Evolutionary conservation across 139 green algal species (phyloP).

Genomic region (Chlamydomonas incerta): DNA sequence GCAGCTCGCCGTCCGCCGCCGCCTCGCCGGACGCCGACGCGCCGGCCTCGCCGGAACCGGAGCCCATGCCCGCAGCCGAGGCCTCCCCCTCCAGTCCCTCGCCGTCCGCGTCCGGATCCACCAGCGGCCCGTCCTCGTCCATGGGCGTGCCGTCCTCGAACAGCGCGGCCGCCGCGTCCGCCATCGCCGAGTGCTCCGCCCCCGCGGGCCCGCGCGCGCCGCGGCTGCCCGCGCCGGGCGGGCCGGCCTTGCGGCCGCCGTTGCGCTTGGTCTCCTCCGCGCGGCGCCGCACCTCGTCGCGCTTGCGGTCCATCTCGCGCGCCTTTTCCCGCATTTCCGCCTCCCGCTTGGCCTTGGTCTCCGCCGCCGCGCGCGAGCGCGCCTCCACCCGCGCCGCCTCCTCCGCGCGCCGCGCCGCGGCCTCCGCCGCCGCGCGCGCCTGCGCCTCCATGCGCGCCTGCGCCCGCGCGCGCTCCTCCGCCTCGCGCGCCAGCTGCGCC

Average conservation of each 20-base stretch:
- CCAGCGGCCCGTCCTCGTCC: conserved; percentile 4
- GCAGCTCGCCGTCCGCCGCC: background rate
- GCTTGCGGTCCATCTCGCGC: conserved; percentile 25
- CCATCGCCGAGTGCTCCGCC: background rate
- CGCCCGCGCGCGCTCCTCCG: conserved; percentile 7
- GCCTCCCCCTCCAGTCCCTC: too few relatives aligned
- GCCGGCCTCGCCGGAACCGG: background rate
- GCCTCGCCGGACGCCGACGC: background rate
- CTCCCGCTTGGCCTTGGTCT: conserved; percentile 24
- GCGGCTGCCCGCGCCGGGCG: too few relatives aligned
- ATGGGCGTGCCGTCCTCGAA: background rate
- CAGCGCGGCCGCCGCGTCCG: conserved; percentile 9
- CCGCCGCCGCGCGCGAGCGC: background rate
- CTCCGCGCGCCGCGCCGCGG: conserved; percentile 18
- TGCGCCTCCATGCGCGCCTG: conserved; percentile 26
- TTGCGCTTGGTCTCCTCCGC: conserved; percentile 16
- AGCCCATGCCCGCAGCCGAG: background rate
- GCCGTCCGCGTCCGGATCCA: background rate
- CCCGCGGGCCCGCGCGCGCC: too few relatives aligned
- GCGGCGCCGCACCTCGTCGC: conserved; percentile 16
- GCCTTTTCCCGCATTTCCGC: conserved; percentile 33
- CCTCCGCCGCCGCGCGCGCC: conserved; percentile 19
- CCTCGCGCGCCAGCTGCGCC: conserved; percentile 27
- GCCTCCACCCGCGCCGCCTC: conserved; percentile 25
- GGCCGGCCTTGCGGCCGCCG: background rate